Conservation (phyloP, 2,329 filamentous ascomycete genomes). For the Thielaviopsis euricoi region DNA sequence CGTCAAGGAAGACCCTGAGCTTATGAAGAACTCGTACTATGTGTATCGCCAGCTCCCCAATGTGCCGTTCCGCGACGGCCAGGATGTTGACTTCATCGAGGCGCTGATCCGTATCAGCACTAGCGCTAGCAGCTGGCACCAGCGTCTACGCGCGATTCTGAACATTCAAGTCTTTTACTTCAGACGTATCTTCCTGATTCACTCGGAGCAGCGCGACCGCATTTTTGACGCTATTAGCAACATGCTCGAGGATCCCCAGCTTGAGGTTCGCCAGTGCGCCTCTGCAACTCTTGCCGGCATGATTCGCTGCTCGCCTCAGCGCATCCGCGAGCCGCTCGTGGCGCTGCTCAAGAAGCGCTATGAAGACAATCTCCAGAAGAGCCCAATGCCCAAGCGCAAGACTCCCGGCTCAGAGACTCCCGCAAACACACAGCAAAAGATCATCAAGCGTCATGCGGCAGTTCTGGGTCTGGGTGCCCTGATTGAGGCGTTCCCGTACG, state of each 20-base stretch:
- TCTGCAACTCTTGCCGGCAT: constrained; percentile 87
- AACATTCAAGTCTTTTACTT: constrained; percentile 99
- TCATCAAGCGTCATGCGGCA: constrained; percentile 73
- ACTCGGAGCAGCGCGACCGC: constrained; percentile 53
- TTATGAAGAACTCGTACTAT: constrained; percentile 87
- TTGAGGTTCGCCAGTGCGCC: constrained; percentile 89
- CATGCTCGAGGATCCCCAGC: constrained; percentile 83
- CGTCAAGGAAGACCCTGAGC: constrained; percentile 91
- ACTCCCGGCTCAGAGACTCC: constrained; percentile 35
- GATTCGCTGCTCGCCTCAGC: constrained; percentile 84
- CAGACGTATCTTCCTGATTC: constrained; percentile 79
- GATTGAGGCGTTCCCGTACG: constrained; percentile 91
- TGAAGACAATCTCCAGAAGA: constrained; percentile 57
- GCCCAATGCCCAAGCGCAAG: constrained; percentile 64
- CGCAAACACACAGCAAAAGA: constrained; percentile 55
- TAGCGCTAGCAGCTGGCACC: constrained; percentile 79
- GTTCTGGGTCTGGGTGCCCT: constrained; percentile 81
- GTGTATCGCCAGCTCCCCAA: constrained; percentile 95
- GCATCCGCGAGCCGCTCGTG: constrained; percentile 65
- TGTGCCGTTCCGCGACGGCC: constrained; percentile 75
- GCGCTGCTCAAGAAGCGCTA: constrained; percentile 62
- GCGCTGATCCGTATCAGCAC: constrained; percentile 78
- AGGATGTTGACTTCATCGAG: constrained; percentile 70
- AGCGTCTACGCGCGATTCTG: constrained; percentile 82
- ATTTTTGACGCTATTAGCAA: constrained; percentile 87